Evolutionary conservation across 306 rosid genomes (phyloP).

Genomic region (Rosa multiflora): DNA sequence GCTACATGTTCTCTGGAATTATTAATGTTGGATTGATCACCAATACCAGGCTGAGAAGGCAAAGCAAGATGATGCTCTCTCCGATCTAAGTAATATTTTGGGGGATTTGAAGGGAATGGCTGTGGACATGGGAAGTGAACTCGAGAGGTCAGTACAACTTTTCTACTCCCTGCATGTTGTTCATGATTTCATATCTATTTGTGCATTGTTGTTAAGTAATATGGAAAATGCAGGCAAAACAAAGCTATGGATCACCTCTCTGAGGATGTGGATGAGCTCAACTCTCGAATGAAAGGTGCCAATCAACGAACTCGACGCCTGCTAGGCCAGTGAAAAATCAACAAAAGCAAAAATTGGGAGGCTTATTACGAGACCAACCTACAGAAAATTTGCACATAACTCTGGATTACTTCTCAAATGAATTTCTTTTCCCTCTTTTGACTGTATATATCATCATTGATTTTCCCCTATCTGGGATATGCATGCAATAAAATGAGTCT

Average conservation of each 20-base stretch:
- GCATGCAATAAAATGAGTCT: slow-evolving; percentile 1
- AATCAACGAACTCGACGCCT: slow-evolving; percentile 74
- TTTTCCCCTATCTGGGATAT: not conserved
- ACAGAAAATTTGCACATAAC: not conserved
- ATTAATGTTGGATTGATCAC: not conserved
- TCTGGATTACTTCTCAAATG: not conserved
- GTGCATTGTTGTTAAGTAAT: not conserved
- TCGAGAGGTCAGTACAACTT: slow-evolving; percentile 49
- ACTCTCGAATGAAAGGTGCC: slow-evolving; percentile 78
- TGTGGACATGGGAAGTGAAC: slow-evolving; percentile 76
- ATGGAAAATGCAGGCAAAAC: slow-evolving; percentile 77
- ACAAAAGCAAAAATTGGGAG: slow-evolving; percentile 27
- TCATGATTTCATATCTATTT: not conserved
- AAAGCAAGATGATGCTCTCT: slow-evolving; percentile 85
- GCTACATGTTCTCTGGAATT: slow-evolving; percentile 15
- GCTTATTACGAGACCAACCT: not conserved
- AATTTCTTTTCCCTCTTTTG: not conserved
- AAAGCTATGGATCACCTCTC: slow-evolving; percentile 78
- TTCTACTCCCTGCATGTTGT: slow-evolving; percentile 2
- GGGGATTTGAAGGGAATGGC: slow-evolving; percentile 99
- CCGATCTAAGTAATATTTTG: slow-evolving; percentile 75
- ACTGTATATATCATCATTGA: not conserved
- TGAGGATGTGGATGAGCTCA: slow-evolving; percentile 76
- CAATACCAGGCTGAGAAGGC: slow-evolving; percentile 59
- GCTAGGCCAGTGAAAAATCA: slow-evolving; percentile 22